Base-by-base conservation (phyloP, 768 basidiomycete genomes). In the Mycena latifolia region DNA sequence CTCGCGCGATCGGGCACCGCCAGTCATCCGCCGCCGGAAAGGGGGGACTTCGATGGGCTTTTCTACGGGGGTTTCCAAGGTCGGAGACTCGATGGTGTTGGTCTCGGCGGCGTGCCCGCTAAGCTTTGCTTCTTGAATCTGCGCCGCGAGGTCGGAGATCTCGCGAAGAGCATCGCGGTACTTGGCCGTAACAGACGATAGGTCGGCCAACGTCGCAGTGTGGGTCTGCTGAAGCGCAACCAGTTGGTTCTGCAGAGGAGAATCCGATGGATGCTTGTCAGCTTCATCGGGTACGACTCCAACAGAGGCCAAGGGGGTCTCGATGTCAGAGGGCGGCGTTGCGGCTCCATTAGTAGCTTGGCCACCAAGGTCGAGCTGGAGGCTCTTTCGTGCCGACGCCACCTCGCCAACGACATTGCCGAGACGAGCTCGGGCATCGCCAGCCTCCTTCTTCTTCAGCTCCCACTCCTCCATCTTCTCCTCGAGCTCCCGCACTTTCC, bases 111-210 rank as follows among this genome's bases (percentile, higher is more conserved):
- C 76, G 10, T 85, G 76, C 67, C 85, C 87, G 71, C 82, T 86
- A 48, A 95, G 86, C 71, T 91, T 94, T 10, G 89, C 86, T 75
- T 97, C 96, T 73, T 96, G 89, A 33, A 97, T 89, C 76, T 98
- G 95, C n/a, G 89, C 86, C 20, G 92, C 91, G 43, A 99, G 86
- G 72, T 96, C 95, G n/a, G 92, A 92, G 63, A 99, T 97, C 77
- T 97, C 94, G 53, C 88, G 87, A 31, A 98, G 84, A 20, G 96
- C 93, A 65, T 97, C 93, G 31, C 90, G 89, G 74, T 96, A 98
- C 77, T 96, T 96, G 59, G 81, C 78, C 1, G 91, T 89, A 37
- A 98, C 86, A 1, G 88, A 83, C 9, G 94, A 89, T 39, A 96
- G 84, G 70, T 96, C 94, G 10, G 88, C 82, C 24, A 96, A 84